Conservation (phyloP, 75 land plant genomes). For the Sequoiadendron giganteum region DNA sequence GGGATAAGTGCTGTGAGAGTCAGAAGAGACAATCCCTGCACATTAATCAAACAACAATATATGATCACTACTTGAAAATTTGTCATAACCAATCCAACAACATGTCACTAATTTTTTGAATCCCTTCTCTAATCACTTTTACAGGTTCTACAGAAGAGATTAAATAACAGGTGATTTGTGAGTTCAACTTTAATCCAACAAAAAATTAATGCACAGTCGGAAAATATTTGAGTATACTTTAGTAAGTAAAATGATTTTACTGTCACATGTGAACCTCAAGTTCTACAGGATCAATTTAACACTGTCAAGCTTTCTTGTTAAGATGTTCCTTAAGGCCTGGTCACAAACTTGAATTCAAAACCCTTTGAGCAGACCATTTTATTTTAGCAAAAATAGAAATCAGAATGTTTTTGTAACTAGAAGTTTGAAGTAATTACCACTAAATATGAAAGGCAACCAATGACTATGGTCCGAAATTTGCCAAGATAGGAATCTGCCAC, state of each 20-base stretch:
- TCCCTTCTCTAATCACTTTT: too few species aligned
- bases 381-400: background rate
- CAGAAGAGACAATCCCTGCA: slow-evolving; percentile 25
- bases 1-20: slow-evolving; percentile 22
- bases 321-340: slow-evolving; percentile 1
- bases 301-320: slow-evolving; percentile 17
- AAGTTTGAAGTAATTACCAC: slow-evolving; percentile 11
- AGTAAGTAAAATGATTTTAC: too few species aligned
- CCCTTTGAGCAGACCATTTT: too few species aligned
- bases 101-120: too few species aligned
- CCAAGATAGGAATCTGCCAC: slow-evolving; percentile 71
- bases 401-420: background rate
- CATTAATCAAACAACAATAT: background rate
- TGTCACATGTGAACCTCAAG: too few species aligned
- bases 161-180: too few species aligned
- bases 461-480: slow-evolving; percentile 42
- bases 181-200: too few species aligned
- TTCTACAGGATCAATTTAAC: background rate
- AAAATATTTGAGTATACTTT: background rate
- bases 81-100: too few species aligned
- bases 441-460: slow-evolving; percentile 39
- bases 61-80: background rate
- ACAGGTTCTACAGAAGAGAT: too few species aligned
- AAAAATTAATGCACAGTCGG: too few species aligned
- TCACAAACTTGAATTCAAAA: slow-evolving; percentile 7